phyloP scores from a whole-genome alignment of 2,329 filamentous ascomycete species.

The Camptophora hylomeconis region DNA sequence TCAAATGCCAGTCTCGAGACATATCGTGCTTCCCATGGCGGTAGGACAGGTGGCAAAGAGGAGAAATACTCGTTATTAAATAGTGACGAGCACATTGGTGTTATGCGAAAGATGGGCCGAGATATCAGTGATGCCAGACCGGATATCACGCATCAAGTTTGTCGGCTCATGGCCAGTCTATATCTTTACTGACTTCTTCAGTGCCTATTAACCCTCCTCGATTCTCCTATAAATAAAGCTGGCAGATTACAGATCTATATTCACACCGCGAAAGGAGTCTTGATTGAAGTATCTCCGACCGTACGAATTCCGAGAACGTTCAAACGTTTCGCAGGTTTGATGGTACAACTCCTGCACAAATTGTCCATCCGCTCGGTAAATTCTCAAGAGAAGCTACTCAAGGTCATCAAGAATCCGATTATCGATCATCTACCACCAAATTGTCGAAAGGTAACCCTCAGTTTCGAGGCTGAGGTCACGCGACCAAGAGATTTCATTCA shows the following conservation, averaged over 20 bases:
- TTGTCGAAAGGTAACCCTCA: constrained; percentile 93
- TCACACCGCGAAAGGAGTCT: constrained; percentile 88
- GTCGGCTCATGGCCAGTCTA: constrained; percentile 2
- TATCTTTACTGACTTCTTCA: constrained; percentile 29
- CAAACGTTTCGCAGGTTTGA: constrained; percentile 95
- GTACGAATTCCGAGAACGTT: constrained; percentile 96
- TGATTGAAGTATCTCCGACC: constrained; percentile 96
- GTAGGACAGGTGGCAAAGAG: constrained; percentile 55
- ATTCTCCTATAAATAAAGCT: constrained; percentile 97
- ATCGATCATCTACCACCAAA: constrained; percentile 93
- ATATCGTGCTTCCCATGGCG: constrained; percentile 76
- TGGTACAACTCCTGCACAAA: constrained; percentile 94
- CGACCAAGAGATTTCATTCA: constrained; percentile 82
- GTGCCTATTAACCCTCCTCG: constrained; percentile 92
- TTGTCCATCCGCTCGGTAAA: constrained; percentile 93
- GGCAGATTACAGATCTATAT: constrained; percentile 98
- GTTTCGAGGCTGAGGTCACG: constrained; percentile 80
- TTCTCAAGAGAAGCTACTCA: constrained; percentile 92
- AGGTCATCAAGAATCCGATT: constrained; percentile 96
- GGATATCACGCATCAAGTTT: constrained; percentile 97
- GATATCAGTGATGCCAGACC: constrained; percentile 96
- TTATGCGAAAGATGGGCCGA: constrained; percentile 98
- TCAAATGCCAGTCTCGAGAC: constrained; percentile 97
- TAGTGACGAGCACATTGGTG: constrained; percentile 96
- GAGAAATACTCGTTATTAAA: constrained; percentile 97